A percentile compares a stretch with the other conserved stretches of the same genome.
These are phyloP conservation scores for Pulicaria dysenterica DNA, from an alignment of 129 eudicot genomes.

Conservation along the genomic window DNA sequence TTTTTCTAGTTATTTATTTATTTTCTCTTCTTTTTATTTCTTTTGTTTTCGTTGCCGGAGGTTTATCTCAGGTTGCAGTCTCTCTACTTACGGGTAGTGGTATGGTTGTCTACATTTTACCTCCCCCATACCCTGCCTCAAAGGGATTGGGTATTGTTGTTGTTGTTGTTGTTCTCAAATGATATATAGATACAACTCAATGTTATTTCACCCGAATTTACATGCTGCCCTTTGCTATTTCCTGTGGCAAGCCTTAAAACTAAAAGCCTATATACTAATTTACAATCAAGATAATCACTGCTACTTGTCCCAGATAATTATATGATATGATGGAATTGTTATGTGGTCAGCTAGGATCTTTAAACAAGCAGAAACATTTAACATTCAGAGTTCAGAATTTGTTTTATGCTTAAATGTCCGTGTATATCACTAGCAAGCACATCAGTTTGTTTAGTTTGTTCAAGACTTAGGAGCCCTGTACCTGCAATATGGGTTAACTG, in stretches of 20 bases:
- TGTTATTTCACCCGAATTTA: background rate
- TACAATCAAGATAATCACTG: background rate
- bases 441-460: constrained; percentile 2
- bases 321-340: background rate
- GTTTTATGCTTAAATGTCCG: background rate
- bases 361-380: background rate
- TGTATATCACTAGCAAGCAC: constrained; percentile 4
- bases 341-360: background rate
- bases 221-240: background rate
- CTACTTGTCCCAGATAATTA: background rate
- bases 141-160: too few species aligned
- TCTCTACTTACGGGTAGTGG: too few species aligned
- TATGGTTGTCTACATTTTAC: too few species aligned
- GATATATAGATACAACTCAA: too few species aligned
- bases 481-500: background rate
- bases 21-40: too few species aligned
- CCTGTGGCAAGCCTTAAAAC: background rate
- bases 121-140: too few species aligned
- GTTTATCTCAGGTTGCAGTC: too few species aligned
- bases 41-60: too few species aligned
- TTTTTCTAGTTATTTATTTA: too few species aligned
- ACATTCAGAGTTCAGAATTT: constrained; percentile 1
- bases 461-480: background rate
- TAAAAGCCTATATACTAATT: background rate
- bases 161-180: too few species aligned